Conservation (phyloP, 164 flowering plant genomes). For the Houttuynia cordata region DNA sequence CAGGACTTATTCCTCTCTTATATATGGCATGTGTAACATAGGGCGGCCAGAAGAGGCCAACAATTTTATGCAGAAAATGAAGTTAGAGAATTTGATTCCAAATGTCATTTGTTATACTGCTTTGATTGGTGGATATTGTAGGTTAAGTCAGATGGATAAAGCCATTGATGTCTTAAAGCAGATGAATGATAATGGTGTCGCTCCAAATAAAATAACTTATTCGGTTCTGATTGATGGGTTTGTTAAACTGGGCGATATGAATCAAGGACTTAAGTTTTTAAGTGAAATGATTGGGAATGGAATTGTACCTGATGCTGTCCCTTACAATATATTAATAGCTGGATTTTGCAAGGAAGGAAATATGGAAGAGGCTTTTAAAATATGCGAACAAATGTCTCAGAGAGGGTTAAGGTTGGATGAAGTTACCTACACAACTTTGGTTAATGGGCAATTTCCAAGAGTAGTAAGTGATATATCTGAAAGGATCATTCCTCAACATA, state of each 20-base stretch:
- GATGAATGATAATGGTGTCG: constrained; percentile 31
- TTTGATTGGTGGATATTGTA: constrained; percentile 57
- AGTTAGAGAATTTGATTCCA: constrained; percentile 37
- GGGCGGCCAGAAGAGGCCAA: constrained; percentile 45
- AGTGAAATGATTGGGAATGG: constrained; percentile 47
- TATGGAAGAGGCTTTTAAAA: constrained; percentile 34
- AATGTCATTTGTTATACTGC: constrained; percentile 65
- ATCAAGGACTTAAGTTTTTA: constrained; percentile 36
- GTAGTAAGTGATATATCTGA: constrained; percentile 18
- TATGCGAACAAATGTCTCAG: constrained; percentile 34
- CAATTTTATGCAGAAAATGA: constrained; percentile 43
- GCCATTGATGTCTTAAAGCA: constrained; percentile 28
- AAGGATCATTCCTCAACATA: neutral
- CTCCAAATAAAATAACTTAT: constrained; percentile 61
- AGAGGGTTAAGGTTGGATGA: constrained; percentile 35
- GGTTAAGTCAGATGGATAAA: constrained; percentile 54
- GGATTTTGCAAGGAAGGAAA: constrained; percentile 40
- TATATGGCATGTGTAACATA: constrained; percentile 42
- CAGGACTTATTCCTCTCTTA: constrained; percentile 50
- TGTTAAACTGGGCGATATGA: constrained; percentile 32
- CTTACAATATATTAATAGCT: constrained; percentile 40
- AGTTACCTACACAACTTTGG: constrained; percentile 41
- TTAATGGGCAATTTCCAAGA: constrained; percentile 21
- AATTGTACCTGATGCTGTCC: constrained; percentile 49
- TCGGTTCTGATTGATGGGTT: constrained; percentile 57